Conservation (phyloP, 768 basidiomycete genomes). For the Phaffia tasmanica region DNA sequence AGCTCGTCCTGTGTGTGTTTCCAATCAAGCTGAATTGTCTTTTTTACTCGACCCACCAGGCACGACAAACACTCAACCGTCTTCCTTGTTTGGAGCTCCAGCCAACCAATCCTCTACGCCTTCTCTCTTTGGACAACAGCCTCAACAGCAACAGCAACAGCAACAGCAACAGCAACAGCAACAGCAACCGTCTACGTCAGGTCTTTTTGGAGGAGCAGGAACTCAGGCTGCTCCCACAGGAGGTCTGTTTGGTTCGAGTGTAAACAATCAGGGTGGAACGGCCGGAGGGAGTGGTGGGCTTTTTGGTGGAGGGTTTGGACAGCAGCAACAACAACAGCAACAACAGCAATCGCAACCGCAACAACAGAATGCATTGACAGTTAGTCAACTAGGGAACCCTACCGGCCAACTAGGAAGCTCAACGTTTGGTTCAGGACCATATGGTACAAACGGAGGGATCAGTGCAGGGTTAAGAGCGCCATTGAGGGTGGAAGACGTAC, state of each 20-base stretch:
- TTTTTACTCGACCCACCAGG: conserved; percentile 4
- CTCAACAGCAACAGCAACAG: conserved; percentile 15
- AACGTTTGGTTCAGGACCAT: conserved; percentile 3
- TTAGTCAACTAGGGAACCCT: conserved; percentile 4
- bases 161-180: conserved; percentile 20
- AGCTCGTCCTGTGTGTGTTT: neutral
- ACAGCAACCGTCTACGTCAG: conserved; percentile 14
- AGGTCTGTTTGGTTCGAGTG: conserved; percentile 8
- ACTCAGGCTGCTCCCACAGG: conserved; percentile 2
- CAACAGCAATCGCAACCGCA: conserved; percentile 16
- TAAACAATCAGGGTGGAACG: neutral
- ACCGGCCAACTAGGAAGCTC: conserved; percentile 5
- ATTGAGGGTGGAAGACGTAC: conserved; percentile 27
- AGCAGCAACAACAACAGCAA: conserved; percentile 8
- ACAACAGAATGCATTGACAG: conserved; percentile 15
- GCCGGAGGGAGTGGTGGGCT: neutral
- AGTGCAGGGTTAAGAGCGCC: conserved; percentile 4
- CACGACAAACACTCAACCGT: conserved; percentile 1
- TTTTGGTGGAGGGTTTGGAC: conserved; percentile 1
- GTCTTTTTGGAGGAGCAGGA: conserved; percentile 12
- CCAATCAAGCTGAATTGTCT: neutral
- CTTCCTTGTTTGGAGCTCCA: conserved; percentile 17
- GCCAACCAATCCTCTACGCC: neutral
- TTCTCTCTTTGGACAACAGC: conserved; percentile 25
- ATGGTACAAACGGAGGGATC: conserved; percentile 2